Evolutionary conservation across 2,329 filamentous ascomycete species (phyloP), one percentile per base, ranked within the genome.

Genomic region (Arthrobotrys musiformis): DNA sequence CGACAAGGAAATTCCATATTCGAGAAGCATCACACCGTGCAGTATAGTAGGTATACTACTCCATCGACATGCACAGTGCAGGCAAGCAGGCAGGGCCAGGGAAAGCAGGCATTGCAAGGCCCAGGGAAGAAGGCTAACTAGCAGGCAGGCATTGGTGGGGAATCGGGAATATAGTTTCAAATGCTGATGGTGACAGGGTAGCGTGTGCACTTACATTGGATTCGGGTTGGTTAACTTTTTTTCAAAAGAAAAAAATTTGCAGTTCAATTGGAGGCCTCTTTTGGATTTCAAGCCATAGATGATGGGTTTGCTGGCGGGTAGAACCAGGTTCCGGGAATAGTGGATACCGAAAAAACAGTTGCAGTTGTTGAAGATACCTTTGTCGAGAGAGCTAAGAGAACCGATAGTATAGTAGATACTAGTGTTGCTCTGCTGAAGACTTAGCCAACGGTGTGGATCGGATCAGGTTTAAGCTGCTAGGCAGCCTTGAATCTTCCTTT

Each of bases 391-490:
- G 19, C 15, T 37, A n/a, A n/a, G n/a, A n/a, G n/a, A n/a, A n/a
- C n/a, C n/a, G n/a, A n/a, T n/a, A n/a, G n/a, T n/a, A n/a, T 42
- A 13, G 40, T n/a, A n/a, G n/a, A n/a, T n/a, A n/a, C n/a, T n/a
- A n/a, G n/a, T n/a, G n/a, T n/a, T n/a, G n/a, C n/a, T n/a, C n/a
- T n/a, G n/a, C n/a, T n/a, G n/a, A n/a, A n/a, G n/a, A n/a, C n/a
- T n/a, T 9, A 37, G 40, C 40, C 40, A 48, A 48, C 44, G 24
- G 48, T 56, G 44, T 17, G 37, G 33, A 33, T 62, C 44, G 19
- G 28, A 30, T 26, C 33, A 63, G 46, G 48, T 63, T 42, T 70
- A 50, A 69, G 64, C 64, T 70, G 72, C 58, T 76, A 76, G 72
- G 72, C 72, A 64, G 64, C 72, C 72, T 13, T n/a, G 33, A 35